phyloP scores from a whole-genome alignment of 2,329 filamentous ascomycete species.

The Coniochaeta prunicola region DNA sequence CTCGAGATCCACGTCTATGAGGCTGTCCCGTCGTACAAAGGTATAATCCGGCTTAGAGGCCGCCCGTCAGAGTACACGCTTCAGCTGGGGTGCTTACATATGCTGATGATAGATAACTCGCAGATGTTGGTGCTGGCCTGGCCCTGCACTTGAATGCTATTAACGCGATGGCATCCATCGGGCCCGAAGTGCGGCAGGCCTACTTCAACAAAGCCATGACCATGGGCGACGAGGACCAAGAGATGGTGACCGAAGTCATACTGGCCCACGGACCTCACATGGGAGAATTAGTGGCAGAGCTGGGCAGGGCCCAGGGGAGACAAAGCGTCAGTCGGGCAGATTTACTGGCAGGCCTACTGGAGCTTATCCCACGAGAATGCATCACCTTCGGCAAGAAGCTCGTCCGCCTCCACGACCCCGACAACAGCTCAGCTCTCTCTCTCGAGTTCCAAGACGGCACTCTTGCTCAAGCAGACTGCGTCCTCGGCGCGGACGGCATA shows the following conservation, averaged over 20 bases:
- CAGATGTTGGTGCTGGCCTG: slow-evolving; percentile 28
- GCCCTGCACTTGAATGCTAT: slow-evolving; percentile 30
- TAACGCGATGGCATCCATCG: slow-evolving; percentile 25
- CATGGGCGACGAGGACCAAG: slow-evolving; percentile 17
- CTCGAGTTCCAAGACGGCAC: slow-evolving; percentile 15
- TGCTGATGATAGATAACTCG: neutral
- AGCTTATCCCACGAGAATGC: slow-evolving; percentile 14
- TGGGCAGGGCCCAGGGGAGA: slow-evolving; percentile 23
- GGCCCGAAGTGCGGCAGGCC: slow-evolving; percentile 21
- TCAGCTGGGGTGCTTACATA: too few relatives aligned
- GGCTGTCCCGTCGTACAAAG: slow-evolving; percentile 16
- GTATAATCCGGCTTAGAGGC: neutral
- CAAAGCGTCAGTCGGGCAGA: slow-evolving; percentile 25
- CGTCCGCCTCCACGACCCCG: slow-evolving; percentile 11
- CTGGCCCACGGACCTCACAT: slow-evolving; percentile 14
- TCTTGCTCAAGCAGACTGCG: slow-evolving; percentile 17
- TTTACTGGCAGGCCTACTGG: slow-evolving; percentile 19
- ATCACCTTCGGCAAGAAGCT: slow-evolving; percentile 17
- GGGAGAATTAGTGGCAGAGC: slow-evolving; percentile 14
- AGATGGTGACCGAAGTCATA: slow-evolving; percentile 25
- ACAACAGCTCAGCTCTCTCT: neutral
- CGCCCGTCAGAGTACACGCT: too few relatives aligned
- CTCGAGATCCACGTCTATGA: slow-evolving; percentile 30
- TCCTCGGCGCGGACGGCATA: slow-evolving; percentile 28
- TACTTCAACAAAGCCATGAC: slow-evolving; percentile 22